Base-by-base conservation (phyloP, 768 basidiomycete species). In the Nidularia pulvinata region DNA sequence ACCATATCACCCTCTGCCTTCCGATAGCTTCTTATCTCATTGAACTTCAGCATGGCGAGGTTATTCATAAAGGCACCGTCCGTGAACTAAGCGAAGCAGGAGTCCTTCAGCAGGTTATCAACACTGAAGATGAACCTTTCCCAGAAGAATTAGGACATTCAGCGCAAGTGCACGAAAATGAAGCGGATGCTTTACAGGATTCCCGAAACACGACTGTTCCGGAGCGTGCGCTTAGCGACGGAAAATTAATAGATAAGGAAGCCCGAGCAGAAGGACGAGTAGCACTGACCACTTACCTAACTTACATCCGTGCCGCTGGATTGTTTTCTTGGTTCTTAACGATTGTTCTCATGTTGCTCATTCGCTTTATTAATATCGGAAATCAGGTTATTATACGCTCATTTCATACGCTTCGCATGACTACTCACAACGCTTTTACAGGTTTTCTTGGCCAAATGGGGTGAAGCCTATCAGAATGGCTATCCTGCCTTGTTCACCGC, bases 1-100 rank as follows among this genome's bases (percentile, higher is more conserved):
- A 95, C 64, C 89, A 93, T 61, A 82, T 91, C 53, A 78, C 75
- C 34, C 76, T 93, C 5, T 90, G 89, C 60, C 74, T 90, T 0
- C 86, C 89, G 0, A 70, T 78, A 14, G 84, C 91, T 0, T 70
- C 81, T 1, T 88, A 89, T 67, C 74, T 92, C 7, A 75, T 93
- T 16, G 84, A 87, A 60, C 67, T 89, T 7, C 71, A 72, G 1
- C 64, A 73, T 13, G 88, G 88, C 0, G 57, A 58, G 9, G 63
- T 88, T 13, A 43, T 76, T 2, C 75, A 77, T n/a, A 78, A 81
- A 58, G 86, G 85, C 0, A 69, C 75, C 2, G 74, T 82, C 34
- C 64, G 76, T 33, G 79, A 80, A 33, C 67, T 86, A 22, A 70
- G 71, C 50, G 68, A 74, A 30, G 59, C 64, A 33, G 78, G 77